Evolutionary conservation across 2,329 filamentous ascomycete species (phyloP).

Genomic region (Epichloe elymi): DNA sequence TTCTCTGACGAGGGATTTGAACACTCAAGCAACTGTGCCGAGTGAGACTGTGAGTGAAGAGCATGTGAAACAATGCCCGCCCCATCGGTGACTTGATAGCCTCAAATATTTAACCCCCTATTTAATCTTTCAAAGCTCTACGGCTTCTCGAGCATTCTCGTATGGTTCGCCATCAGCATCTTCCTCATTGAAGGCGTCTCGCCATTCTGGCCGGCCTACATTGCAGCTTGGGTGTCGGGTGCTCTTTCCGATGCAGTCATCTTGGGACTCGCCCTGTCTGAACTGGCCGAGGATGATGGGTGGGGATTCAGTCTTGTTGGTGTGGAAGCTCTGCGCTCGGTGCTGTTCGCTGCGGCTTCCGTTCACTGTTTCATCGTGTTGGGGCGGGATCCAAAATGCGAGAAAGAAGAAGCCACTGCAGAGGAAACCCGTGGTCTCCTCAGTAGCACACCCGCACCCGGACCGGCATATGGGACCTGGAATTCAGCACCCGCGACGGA

Average conservation of each 20-base stretch:
- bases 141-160: slow-evolving; percentile 3
- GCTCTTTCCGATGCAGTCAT: slow-evolving; percentile 3
- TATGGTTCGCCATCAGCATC: slow-evolving; percentile 5
- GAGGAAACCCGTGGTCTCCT: slow-evolving; percentile 5
- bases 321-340: neutral
- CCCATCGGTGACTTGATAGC: neutral
- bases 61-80: neutral
- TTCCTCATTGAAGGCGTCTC: slow-evolving; percentile 4
- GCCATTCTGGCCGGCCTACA: slow-evolving; percentile 7
- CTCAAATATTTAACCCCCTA: neutral
- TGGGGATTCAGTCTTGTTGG: slow-evolving; percentile 1
- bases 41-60: neutral
- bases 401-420: neutral
- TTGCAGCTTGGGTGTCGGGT: slow-evolving; percentile 4
- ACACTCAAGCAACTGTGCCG: neutral
- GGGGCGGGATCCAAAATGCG: neutral
- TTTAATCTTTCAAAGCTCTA: neutral
- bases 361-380: neutral
- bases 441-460: neutral
- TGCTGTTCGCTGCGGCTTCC: neutral
- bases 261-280: neutral
- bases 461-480: neutral
- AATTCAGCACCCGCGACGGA: neutral
- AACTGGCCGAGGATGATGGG: neutral
- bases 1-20: neutral